Percentiles rank a stretch among this genome's conserved stretches.
Conservation (phyloP, 352 stramenopile species). For the Globisporangium okanoganense region DNA sequence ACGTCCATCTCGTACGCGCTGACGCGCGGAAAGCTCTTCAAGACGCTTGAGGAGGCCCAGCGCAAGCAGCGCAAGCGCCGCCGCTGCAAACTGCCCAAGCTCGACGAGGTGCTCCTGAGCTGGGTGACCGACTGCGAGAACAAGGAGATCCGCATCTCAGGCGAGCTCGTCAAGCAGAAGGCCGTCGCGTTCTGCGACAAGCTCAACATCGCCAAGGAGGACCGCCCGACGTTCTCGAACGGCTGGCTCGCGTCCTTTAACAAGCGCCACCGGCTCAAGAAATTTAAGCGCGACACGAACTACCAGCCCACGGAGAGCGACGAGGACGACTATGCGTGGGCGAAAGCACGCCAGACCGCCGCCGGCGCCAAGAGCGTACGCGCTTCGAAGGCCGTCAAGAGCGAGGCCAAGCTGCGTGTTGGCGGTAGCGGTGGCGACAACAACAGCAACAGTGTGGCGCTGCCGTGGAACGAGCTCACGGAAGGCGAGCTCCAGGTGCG, state of each 20-base stretch:
- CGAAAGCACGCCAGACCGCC: slow-evolving; percentile 8
- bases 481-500: slow-evolving; percentile 16
- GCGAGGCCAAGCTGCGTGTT: neutral
- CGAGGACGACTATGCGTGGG: slow-evolving; percentile 16
- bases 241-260: slow-evolving; percentile 85
- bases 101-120: slow-evolving; percentile 18
- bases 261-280: slow-evolving; percentile 30
- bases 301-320: slow-evolving; percentile 16
- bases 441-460: neutral
- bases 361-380: neutral
- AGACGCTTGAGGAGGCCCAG: slow-evolving; percentile 64
- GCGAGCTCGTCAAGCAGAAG: slow-evolving; percentile 20
- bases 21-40: slow-evolving; percentile 65
- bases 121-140: slow-evolving; percentile 19
- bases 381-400: slow-evolving; percentile 1
- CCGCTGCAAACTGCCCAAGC: slow-evolving; percentile 18
- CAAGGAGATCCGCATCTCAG: slow-evolving; percentile 19
- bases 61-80: slow-evolving; percentile 45
- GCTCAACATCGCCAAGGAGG: slow-evolving; percentile 11
- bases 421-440: neutral
- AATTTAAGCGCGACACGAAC: slow-evolving; percentile 19
- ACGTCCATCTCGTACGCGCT: slow-evolving; percentile 83
- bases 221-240: slow-evolving; percentile 57
- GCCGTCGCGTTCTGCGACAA: slow-evolving; percentile 16
- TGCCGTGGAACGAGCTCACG: slow-evolving; percentile 14